phyloP scores from a whole-genome alignment of 257 asterid genomes.

The Ilex aquifolium region DNA sequence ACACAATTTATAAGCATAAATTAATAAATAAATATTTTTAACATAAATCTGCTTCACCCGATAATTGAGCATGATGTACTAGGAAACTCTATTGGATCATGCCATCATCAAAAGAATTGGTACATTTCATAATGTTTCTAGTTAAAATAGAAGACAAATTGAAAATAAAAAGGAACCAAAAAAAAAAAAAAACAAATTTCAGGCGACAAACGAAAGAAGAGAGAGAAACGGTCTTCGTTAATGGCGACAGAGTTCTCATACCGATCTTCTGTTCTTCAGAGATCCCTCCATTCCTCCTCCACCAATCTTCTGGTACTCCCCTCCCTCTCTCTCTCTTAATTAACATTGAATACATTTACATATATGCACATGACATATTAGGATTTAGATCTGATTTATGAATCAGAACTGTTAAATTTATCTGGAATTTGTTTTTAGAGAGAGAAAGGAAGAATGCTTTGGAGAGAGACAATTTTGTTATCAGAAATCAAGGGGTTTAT shows the following conservation, averaged over 20 bases:
- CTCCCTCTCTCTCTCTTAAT: not conserved
- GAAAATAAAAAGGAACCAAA: not conserved
- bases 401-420: constrained; percentile 18
- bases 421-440: not conserved
- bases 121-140: too few species aligned
- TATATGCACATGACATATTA: not conserved
- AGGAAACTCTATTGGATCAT: too few species aligned
- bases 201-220: constrained; percentile 8
- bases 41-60: too few species aligned
- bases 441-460: too few species aligned
- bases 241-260: constrained; percentile 20
- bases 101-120: too few species aligned
- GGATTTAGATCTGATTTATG: not conserved
- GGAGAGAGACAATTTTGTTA: too few species aligned
- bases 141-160: not conserved
- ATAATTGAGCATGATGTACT: too few species aligned
- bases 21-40: too few species aligned
- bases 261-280: constrained; percentile 5
- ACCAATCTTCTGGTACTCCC: constrained; percentile 12
- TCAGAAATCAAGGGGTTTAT: too few species aligned
- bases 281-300: not conserved
- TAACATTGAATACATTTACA: not conserved
- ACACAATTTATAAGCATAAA: too few species aligned
- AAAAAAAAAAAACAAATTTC: constrained; percentile 3
- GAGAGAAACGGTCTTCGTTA: constrained; percentile 15